phyloP scores from a whole-genome alignment of 129 eudicot genomes.

The Lactuca sativa region DNA sequence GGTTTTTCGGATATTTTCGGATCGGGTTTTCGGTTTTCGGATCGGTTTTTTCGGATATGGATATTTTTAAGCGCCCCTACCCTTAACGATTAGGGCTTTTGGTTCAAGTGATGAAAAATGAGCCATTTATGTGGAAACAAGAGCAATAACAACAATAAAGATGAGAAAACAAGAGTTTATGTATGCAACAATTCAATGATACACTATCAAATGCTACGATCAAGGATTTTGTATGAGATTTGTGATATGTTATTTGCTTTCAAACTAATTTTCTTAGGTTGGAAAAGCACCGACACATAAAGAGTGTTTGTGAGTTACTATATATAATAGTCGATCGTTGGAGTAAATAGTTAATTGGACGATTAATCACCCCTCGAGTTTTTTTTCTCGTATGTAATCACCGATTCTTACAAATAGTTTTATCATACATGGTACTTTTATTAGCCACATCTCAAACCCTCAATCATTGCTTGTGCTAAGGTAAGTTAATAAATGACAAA shows the following conservation, averaged over 20 bases:
- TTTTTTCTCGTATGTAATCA: background rate
- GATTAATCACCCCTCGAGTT: background rate
- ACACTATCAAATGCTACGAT: conserved; percentile 7
- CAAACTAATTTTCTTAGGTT: background rate
- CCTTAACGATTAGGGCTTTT: conserved; percentile 10
- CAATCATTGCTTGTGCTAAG: too few relatives aligned
- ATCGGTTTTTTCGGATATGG: too few relatives aligned
- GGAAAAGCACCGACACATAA: conserved; percentile 3
- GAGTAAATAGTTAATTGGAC: background rate
- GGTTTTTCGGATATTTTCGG: too few relatives aligned
- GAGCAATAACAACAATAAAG: background rate
- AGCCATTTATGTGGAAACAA: background rate
- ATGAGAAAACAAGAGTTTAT: background rate
- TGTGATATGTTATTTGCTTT: background rate
- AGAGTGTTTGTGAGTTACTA: background rate
- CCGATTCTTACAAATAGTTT: background rate
- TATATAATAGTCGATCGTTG: conserved; percentile 7
- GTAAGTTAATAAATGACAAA: too few relatives aligned
- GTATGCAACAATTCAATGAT: background rate
- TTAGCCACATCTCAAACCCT: too few relatives aligned
- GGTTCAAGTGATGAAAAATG: background rate
- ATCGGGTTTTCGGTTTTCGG: too few relatives aligned
- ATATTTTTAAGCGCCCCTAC: too few relatives aligned
- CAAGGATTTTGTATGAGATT: conserved; percentile 10
- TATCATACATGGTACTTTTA: too few relatives aligned